Evolutionary conservation across 164 flowering plant species (phyloP), one percentile per base, ranked within the genome.

Genomic region (Echeveria elegans): DNA sequence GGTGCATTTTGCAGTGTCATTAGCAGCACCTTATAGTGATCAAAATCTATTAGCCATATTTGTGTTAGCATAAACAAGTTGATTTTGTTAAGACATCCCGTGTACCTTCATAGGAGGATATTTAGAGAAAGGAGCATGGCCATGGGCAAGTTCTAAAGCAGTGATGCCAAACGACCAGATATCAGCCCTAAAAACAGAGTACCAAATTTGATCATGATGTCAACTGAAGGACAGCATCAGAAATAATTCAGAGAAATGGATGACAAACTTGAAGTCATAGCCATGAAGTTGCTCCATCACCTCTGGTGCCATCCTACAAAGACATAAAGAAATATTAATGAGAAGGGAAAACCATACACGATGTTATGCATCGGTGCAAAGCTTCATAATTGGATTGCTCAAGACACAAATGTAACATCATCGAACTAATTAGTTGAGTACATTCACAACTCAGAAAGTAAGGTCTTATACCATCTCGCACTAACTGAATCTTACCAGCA

Each of bases 111-210:
- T 86, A 62, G 98, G 98, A 73, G 98, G 98, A 82, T 84, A 94
- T 73, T 88, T 94, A 67, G 98, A 94, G 76, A 94, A 94, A 69
- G 98, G 98, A 72, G 98, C 98, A 82, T 94, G 96, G 66, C 98
- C 98, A 78, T 91, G 98, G n/a, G 98, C 98, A 68, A 94, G 95
- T 75, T 94, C 98, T 74, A 94, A 77, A 36, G 96, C 98, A 64
- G 98, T 94, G 79, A 94, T 94, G 31, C 97, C 98, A 77, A 94
- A 94, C 12, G 98, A 94, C 98, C 98, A 94, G 28, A 94, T 91
- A 83, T 94, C 98, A 64, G 98, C 98, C 81, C 98, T 94, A 82
- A 73, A 76, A n/a, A 40, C 65, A 65, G 68, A 63, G 63, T 66
- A 65, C 67, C 40, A 72, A 71, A 67, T 59, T 68, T 32, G 36